Evolutionary conservation across 805 yeast genomes (phyloP).

Genomic region (Saturnispora saitoi): DNA sequence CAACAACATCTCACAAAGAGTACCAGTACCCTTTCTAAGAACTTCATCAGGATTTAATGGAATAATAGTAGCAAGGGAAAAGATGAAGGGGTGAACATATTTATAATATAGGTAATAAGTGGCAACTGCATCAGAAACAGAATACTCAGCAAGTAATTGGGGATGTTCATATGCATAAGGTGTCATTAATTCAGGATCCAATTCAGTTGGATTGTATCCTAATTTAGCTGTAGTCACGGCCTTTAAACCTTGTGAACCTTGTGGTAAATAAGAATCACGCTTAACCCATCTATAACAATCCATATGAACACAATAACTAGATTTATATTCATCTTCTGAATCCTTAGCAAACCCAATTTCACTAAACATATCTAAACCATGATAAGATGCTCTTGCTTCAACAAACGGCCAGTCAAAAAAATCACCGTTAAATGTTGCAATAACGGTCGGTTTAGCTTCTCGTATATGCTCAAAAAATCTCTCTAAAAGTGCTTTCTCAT

Average conservation of each 20-base stretch:
- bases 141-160: slow-evolving; percentile 86
- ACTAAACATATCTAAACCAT: slow-evolving; percentile 79
- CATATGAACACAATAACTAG: slow-evolving; percentile 90
- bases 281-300: slow-evolving; percentile 98
- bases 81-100: slow-evolving; percentile 94
- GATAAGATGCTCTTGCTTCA: slow-evolving; percentile 75
- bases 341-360: slow-evolving; percentile 94
- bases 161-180: slow-evolving; percentile 95
- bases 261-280: slow-evolving; percentile 94
- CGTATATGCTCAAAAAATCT: slow-evolving; percentile 85
- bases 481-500: slow-evolving; percentile 66
- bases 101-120: slow-evolving; percentile 93
- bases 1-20: slow-evolving; percentile 92
- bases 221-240: slow-evolving; percentile 94
- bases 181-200: slow-evolving; percentile 97
- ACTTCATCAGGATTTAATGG: slow-evolving; percentile 97
- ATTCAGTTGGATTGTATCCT: slow-evolving; percentile 93
- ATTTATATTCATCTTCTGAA: slow-evolving; percentile 84
- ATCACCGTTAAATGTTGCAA: slow-evolving; percentile 97
- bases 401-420: slow-evolving; percentile 99
- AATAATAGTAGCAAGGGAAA: slow-evolving; percentile 89
- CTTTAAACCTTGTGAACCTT: slow-evolving; percentile 96
- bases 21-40: slow-evolving; percentile 94
- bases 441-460: slow-evolving; percentile 89
- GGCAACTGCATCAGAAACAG: slow-evolving; percentile 99